Evolutionary conservation across 371 early-diverging fungal species (phyloP).

Genomic region (Coemansia sp.): DNA sequence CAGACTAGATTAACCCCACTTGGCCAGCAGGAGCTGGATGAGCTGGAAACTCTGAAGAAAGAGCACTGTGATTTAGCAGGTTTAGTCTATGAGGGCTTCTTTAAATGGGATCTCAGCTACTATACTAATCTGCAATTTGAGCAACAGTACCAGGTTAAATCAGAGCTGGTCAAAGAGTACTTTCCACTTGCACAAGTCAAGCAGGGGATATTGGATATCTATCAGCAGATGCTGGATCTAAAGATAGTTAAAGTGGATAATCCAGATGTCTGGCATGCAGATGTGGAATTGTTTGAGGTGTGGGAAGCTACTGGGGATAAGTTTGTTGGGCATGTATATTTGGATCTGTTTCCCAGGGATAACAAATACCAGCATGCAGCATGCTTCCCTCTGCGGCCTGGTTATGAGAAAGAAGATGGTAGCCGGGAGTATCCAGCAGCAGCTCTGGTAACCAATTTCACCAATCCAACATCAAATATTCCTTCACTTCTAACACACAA

Average conservation of each 20-base stretch:
- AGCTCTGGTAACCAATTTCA: neutral
- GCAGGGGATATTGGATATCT: constrained; percentile 65
- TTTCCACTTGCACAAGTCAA: constrained; percentile 65
- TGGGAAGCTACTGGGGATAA: constrained; percentile 57
- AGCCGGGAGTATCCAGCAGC: neutral
- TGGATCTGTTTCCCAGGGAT: constrained; percentile 73
- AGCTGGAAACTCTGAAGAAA: too few relatives aligned
- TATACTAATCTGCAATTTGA: constrained; percentile 59
- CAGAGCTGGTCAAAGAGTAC: constrained; percentile 71
- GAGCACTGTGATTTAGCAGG: too few relatives aligned
- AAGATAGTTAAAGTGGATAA: constrained; percentile 59
- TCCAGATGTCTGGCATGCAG: constrained; percentile 35
- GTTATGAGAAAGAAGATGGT: neutral
- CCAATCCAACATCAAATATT: neutral
- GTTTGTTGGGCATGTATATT: constrained; percentile 70
- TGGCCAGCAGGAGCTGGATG: constrained; percentile 57
- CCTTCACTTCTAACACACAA: constrained; percentile 71
- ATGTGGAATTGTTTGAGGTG: constrained; percentile 55
- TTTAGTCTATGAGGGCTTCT: too few relatives aligned
- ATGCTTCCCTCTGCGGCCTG: neutral
- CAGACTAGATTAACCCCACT: constrained; percentile 50
- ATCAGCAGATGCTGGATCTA: constrained; percentile 62
- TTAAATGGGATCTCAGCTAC: too few relatives aligned
- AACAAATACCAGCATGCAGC: constrained; percentile 58
- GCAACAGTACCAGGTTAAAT: constrained; percentile 63